These are phyloP conservation scores for Aspergillus novoparasiticus DNA, from an alignment of 2,329 filamentous ascomycete species.

Conservation along the genomic window DNA sequence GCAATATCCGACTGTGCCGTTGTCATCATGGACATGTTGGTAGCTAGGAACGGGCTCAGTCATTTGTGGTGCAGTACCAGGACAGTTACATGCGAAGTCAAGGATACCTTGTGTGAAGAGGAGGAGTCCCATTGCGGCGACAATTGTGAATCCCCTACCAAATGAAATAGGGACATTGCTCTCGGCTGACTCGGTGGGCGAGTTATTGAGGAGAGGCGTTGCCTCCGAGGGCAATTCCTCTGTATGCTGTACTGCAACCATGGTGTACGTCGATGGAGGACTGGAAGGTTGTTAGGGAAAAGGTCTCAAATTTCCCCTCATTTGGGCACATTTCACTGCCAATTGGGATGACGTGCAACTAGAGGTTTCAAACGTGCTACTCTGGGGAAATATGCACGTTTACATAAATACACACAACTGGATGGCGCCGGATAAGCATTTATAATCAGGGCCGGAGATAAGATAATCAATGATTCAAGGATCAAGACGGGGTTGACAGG, in stretches of 20 bases:
- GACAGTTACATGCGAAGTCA: not conserved
- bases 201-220: conserved; percentile 18
- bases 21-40: conserved; percentile 79
- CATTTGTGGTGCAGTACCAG: not conserved
- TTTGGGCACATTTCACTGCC: not conserved
- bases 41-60: conserved; percentile 40
- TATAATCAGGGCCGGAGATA: conserved; percentile 9
- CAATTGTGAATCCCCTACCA: conserved; percentile 16
- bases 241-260: conserved; percentile 10
- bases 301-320: not conserved
- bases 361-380: not conserved
- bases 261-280: not conserved
- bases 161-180: conserved; percentile 9
- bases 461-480: not conserved
- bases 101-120: conserved; percentile 22
- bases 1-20: conserved; percentile 79
- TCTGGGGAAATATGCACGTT: not conserved
- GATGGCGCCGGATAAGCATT: conserved; percentile 3
- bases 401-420: not conserved
- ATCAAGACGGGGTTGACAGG: not conserved
- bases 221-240: conserved; percentile 17
- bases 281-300: not conserved
- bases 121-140: conserved; percentile 17
- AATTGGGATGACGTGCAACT: not conserved
- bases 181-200: not conserved